Conservation (phyloP, 2,329 filamentous ascomycete genomes). For the Colletotrichum salicis region DNA sequence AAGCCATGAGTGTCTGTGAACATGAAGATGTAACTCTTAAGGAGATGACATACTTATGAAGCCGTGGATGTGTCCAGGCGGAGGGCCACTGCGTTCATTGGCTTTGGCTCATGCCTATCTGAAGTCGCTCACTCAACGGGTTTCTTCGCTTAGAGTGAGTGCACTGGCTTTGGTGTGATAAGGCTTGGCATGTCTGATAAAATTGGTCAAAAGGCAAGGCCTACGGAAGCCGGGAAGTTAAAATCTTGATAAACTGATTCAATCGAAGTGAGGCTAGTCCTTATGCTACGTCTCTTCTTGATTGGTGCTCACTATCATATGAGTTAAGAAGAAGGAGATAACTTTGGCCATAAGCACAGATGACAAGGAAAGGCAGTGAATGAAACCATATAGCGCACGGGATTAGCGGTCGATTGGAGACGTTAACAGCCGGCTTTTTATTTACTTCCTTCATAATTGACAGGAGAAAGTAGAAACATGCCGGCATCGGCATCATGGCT, state of each 20-base stretch:
- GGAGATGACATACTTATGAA: background rate
- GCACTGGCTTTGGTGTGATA: background rate
- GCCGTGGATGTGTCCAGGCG: background rate
- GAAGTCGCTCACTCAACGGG: background rate
- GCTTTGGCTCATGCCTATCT: background rate
- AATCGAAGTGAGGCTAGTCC: too few species aligned
- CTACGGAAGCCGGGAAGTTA: too few species aligned
- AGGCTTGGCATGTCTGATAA: too few species aligned
- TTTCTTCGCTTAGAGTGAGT: background rate
- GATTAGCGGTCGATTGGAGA: background rate
- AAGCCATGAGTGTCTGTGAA: background rate
- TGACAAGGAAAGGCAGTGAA: too few species aligned
- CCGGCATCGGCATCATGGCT: background rate
- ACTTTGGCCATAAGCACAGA: too few species aligned
- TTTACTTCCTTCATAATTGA: background rate
- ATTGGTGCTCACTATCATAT: too few species aligned
- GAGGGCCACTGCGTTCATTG: background rate
- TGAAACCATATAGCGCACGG: too few species aligned
- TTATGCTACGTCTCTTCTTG: too few species aligned
- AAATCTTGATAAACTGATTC: too few species aligned
- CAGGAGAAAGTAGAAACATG: background rate
- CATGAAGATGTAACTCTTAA: background rate
- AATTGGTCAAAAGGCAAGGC: too few species aligned
- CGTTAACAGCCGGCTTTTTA: background rate
- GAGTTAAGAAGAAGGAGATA: too few species aligned